Evolutionary conservation across 768 basidiomycete genomes (phyloP), one percentile per base, ranked within the genome.

Genomic region (Leccinum aurantiacum): DNA sequence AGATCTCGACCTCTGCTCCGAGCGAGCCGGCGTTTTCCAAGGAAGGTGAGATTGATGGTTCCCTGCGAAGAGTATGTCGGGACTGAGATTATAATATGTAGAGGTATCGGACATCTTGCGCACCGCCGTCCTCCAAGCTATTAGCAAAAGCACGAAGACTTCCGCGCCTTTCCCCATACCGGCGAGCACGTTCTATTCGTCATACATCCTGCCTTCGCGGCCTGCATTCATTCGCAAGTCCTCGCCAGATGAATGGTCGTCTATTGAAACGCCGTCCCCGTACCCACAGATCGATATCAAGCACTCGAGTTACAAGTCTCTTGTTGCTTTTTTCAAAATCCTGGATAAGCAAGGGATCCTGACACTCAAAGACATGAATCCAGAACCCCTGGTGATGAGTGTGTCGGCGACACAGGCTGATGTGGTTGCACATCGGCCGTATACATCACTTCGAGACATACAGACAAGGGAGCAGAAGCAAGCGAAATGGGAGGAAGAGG

Each of bases 261-360:
- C 57, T 56, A 46, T 44, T 29, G 56, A 58, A 24, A 46, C 13
- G 53, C 69, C 71, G 63, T 71, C 70, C 13, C 78, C 64, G 60
- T 78, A 74, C 38, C 82, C 67, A 49, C 79, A 61, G 46, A 81
- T 90, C 59, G 90, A 83, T 64, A 88, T 95, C 71, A 93, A 90
- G 66, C 81, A 87, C 10, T 93, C 91, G 1, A 81, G 81, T 2
- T 83, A 87, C 77, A 97, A 95, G 73, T 91, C 91, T 10, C 79
- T 95, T 19, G 81, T 87, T 2, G 80, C 87, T 1, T 95, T 96
- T 76, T 79, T 97, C 66, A 93, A 90, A 71, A 69, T 82, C 17
- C 78, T 82, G 17, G 90, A 92, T 61, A 95, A 95, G 69, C 83
- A 85, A 7, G 82, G 81, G 0, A 71, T 97, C 24, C 67, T 96